Evolutionary conservation across 371 early-diverging fungal genomes (phyloP).

Genomic region (Dinochytrium kinnereticum): DNA sequence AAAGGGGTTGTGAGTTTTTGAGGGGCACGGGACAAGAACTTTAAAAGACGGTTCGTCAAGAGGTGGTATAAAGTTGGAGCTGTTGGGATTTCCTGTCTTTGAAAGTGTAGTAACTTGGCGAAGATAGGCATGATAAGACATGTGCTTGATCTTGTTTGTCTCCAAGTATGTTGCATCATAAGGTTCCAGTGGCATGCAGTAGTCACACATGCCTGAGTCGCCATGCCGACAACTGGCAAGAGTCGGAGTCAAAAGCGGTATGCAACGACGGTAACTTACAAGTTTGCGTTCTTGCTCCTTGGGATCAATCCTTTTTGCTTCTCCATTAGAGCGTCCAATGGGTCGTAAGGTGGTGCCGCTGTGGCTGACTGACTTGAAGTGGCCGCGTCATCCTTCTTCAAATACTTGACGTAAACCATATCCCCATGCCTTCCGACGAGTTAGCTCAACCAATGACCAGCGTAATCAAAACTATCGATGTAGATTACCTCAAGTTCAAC

Average conservation of each 20-base stretch:
- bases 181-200: slow-evolving; percentile 96
- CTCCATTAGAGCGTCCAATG: slow-evolving; percentile 82
- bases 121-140: slow-evolving; percentile 94
- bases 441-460: background rate
- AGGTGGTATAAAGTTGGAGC: slow-evolving; percentile 65
- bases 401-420: slow-evolving; percentile 66
- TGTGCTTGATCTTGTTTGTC: slow-evolving; percentile 93
- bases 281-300: slow-evolving; percentile 77
- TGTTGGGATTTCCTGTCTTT: slow-evolving; percentile 49
- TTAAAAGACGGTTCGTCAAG: slow-evolving; percentile 82
- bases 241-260: background rate
- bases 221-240: slow-evolving; percentile 87
- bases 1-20: slow-evolving; percentile 85
- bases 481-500: background rate
- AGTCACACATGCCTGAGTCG: slow-evolving; percentile 94
- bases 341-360: slow-evolving; percentile 45
- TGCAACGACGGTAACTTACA: slow-evolving; percentile 61
- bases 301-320: slow-evolving; percentile 83
- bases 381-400: background rate
- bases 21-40: slow-evolving; percentile 79
- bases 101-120: slow-evolving; percentile 73
- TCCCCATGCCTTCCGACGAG: slow-evolving; percentile 73
- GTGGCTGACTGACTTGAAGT: background rate
- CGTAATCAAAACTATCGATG: background rate
- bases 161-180: slow-evolving; percentile 86